These are phyloP conservation scores for Drechslerella coelobrocha DNA, from an alignment of 2,329 filamentous ascomycete species.

Conservation along the genomic window DNA sequence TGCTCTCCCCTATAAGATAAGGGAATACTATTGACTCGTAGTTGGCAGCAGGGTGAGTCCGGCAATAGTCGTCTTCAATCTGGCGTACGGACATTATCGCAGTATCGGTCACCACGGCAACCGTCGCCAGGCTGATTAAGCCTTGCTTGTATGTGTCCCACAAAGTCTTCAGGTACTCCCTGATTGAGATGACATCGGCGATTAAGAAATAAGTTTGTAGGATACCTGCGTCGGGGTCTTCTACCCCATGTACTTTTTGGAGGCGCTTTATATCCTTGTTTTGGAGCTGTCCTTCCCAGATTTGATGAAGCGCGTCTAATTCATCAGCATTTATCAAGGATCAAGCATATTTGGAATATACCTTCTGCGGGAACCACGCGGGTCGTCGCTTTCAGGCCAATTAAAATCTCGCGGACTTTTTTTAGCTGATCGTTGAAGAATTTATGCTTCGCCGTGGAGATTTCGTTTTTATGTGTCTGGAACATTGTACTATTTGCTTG, in stretches of 20 bases:
- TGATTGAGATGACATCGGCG: not conserved
- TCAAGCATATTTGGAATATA: not conserved
- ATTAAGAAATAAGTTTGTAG: conserved; percentile 8
- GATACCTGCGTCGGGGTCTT: not conserved
- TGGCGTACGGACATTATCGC: no score
- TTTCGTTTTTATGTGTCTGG: conserved; percentile 5
- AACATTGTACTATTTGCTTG: conserved; percentile 6
- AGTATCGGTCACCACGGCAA: not conserved
- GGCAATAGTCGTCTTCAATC: no score
- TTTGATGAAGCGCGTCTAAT: conserved; percentile 10
- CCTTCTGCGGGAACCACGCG: not conserved
- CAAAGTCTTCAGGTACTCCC: no score
- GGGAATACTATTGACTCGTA: not conserved
- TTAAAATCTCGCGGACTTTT: conserved; percentile 9
- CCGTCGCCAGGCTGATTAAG: conserved; percentile 1
- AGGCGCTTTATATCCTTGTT: conserved; percentile 3
- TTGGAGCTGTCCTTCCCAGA: conserved; percentile 1
- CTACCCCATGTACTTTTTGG: not conserved
- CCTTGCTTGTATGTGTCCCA: conserved; percentile 7
- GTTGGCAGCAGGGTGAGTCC: not conserved
- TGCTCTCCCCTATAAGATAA: not conserved
- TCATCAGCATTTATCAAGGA: not conserved
- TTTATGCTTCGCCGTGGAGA: conserved; percentile 7
- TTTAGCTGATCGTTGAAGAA: conserved; percentile 6
- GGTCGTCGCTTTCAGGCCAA: not conserved